Evolutionary conservation across 306 rosid genomes (phyloP), one percentile per base, ranked within the genome.

Genomic region (Dalbergia cultrata): DNA sequence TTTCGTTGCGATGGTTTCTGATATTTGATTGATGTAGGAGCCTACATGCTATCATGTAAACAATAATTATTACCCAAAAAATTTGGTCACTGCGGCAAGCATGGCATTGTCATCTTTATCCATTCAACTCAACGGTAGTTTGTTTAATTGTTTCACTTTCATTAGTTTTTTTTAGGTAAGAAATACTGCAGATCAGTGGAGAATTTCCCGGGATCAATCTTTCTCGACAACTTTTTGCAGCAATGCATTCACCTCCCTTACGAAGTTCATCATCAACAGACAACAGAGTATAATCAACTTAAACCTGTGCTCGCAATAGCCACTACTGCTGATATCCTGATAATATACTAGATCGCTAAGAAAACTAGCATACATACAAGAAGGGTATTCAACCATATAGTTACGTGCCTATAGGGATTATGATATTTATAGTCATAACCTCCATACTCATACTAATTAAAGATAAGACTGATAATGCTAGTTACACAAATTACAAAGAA

Each of bases 201-300:
- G 7, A 50, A 47, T 47, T 69, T 54, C 39, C 87, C 89, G 70
- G 79, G 64, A 44, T 67, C 63, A 44, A 54, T 80, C 65, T 83
- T 65, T 85, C 89, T 16, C 74, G 74, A 18, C 82, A 64, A 89
- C 88, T 75, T 91, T 91, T 72, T 84, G 88, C 35, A 85, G 84
- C 85, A 89, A 81, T 67, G 77, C 93, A 85, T 86, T 87, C 66
- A 86, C 94, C 85, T 90, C 89, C 77, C 90, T 70, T 13, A 88
- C 90, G 34, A 88, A 88, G 87, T 90, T 90, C 70, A 86, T 91
- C 77, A 92, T 87, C 78, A 90, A 45, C 60, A n/a, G n/a, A 37
- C 41, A 37, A 5, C 41, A 91, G 86, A 34, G 82, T 71, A 75
- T 84, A 90, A 70, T 89, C 92, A 37, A 67, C 84, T 78, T 91